phyloP scores from a whole-genome alignment of 495 filamentous ascomycete genomes.

The Polyplosphaeria fusca region DNA sequence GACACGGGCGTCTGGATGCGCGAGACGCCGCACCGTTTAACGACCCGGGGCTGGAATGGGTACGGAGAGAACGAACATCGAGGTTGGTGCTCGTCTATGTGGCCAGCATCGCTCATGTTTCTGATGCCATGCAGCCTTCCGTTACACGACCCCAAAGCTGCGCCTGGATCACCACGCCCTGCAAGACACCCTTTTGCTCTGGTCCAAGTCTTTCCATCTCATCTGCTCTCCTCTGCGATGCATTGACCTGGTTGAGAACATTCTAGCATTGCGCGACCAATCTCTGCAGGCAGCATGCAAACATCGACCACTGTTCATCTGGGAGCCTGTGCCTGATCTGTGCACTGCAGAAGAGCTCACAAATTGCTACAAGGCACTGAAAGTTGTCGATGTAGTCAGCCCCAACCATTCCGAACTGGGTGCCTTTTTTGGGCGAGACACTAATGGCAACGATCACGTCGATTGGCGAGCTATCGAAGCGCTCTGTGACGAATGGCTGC shows the following conservation, averaged over 20 bases:
- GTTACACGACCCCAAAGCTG: conserved; percentile 81
- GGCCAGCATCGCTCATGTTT: conserved; percentile 1
- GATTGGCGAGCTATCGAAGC: conserved; percentile 51
- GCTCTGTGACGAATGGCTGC: conserved; percentile 58
- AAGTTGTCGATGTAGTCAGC: conserved; percentile 77
- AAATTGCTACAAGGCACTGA: conserved; percentile 65
- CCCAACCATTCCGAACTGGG: conserved; percentile 86
- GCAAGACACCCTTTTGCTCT: conserved; percentile 53
- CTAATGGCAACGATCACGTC: conserved; percentile 50
- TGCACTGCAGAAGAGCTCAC: conserved; percentile 74
- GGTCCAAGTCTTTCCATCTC: conserved; percentile 77
- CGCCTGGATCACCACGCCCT: conserved; percentile 65
- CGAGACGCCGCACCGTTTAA: conserved; percentile 62
- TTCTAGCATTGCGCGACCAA: conserved; percentile 44
- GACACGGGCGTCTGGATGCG: conserved; percentile 68
- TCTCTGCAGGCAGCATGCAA: not conserved
- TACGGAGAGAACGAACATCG: conserved; percentile 62
- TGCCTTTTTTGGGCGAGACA: conserved; percentile 65
- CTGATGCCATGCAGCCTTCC: conserved; percentile 62
- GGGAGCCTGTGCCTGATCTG: conserved; percentile 91
- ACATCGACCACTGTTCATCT: conserved; percentile 67
- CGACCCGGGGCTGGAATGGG: conserved; percentile 89
- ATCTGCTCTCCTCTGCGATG: conserved; percentile 81
- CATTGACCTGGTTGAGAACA: conserved; percentile 63
- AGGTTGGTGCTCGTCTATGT: conserved; percentile 41